Conservation (phyloP, 345 rosid species). For the Boechera divaricarpa region DNA sequence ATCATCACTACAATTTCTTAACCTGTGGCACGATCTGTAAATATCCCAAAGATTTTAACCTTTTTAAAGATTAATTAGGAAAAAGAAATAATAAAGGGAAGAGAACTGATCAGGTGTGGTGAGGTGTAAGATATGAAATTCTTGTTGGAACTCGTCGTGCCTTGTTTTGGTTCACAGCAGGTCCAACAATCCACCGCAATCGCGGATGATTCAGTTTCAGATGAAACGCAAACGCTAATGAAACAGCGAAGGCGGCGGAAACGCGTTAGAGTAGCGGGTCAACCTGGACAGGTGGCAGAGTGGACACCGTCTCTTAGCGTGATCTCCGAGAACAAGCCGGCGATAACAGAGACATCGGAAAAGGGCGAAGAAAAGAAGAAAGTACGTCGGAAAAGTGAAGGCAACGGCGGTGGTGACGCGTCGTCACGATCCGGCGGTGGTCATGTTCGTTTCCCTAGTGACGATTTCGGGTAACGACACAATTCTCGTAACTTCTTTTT, state of each 20-base stretch:
- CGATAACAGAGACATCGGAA: conserved; percentile 35
- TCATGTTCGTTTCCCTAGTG: conserved; percentile 45
- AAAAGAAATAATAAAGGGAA: not conserved
- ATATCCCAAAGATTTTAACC: not conserved
- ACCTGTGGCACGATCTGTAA: conserved; percentile 2
- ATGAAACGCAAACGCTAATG: conserved; percentile 45
- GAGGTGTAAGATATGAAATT: conserved; percentile 52
- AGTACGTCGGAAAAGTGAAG: conserved; percentile 46
- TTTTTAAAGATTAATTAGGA: not conserved
- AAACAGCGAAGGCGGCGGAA: conserved; percentile 42
- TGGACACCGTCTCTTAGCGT: conserved; percentile 70
- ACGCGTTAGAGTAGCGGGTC: conserved; percentile 43
- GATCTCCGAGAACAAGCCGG: conserved; percentile 63
- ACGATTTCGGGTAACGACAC: conserved; percentile 49
- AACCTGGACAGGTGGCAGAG: conserved; percentile 41
- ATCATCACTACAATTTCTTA: conserved; percentile 24
- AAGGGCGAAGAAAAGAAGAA: conserved; percentile 32
- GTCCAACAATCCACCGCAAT: conserved; percentile 20
- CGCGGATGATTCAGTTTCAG: conserved; percentile 27
- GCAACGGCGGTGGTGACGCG: conserved; percentile 10
- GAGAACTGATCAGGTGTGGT: conserved; percentile 10
- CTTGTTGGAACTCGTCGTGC: conserved; percentile 58
- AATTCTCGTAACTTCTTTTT: not conserved
- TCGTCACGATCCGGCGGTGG: conserved; percentile 38
- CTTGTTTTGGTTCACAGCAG: conserved; percentile 50